phyloP scores from a whole-genome alignment of 495 filamentous ascomycete species.

The Trichoderma orchidacearum region DNA sequence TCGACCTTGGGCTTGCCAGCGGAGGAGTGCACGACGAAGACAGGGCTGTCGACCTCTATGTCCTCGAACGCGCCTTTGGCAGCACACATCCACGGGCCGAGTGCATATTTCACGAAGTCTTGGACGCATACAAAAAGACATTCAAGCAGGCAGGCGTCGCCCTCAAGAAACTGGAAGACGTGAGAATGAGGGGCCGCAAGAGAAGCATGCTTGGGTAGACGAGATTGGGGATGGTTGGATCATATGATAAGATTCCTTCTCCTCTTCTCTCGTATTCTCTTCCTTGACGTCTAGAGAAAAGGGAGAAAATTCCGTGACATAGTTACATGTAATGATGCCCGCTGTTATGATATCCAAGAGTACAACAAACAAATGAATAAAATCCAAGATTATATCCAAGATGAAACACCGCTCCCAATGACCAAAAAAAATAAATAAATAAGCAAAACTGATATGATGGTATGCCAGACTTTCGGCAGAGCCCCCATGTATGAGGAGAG shows the following conservation, averaged over 20 bases:
- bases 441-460: background rate
- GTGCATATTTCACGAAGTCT: constrained; percentile 48
- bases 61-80: constrained; percentile 89
- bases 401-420: background rate
- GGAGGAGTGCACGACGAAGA: constrained; percentile 84
- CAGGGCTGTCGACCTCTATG: constrained; percentile 90
- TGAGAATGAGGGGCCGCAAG: constrained; percentile 93
- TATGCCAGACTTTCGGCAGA: no score
- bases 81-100: constrained; percentile 89
- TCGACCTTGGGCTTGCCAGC: constrained; percentile 88
- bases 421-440: constrained; percentile 3
- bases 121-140: constrained; percentile 37
- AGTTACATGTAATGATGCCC: background rate
- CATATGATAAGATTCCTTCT: background rate
- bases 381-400: background rate
- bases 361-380: background rate
- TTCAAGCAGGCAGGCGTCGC: constrained; percentile 38
- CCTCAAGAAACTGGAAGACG: constrained; percentile 71
- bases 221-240: no score
- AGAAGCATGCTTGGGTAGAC: constrained; percentile 80
- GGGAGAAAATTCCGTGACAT: background rate
- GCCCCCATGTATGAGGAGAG: no score
- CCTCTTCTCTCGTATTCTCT: background rate
- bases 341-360: background rate
- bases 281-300: background rate